Evolutionary conservation across 2,329 filamentous ascomycete species (phyloP), one percentile per base, ranked within the genome.

Genomic region (Hypoxylon sp.): DNA sequence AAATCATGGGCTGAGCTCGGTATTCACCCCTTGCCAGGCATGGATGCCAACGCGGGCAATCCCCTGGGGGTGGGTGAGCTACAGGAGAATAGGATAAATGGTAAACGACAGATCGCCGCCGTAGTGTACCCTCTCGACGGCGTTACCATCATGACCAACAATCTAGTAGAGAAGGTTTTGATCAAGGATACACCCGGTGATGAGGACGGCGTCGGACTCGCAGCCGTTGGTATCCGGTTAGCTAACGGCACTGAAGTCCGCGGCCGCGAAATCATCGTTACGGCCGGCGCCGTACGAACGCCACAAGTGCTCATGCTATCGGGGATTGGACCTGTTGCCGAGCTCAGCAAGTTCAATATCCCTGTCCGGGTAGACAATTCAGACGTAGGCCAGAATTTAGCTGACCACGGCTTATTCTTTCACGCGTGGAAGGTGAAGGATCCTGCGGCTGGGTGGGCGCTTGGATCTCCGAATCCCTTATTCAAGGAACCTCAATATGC

Each of bases 401-500:
- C 16, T 67, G 71, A 3, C 71, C 79, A 54, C 74, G 77, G 48
- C 58, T 72, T 72, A 54, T 72, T 51, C 67, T 73, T 63, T 43
- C 73, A 74, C 41, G 69, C 68, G 27, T 80, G 74, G 76, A 63
- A 74, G 25, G 23, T 81, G 3, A 72, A 74, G 29, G 68, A 79
- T 39, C 74, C 76, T 12, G 74, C 29, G 73, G 73, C 74, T 0
- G 79, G 79, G 1, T 74, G 71, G 68, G 56, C 61, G 2, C 64
- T 78, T 7, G 78, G 78, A 3, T 77, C 80, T 0, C 34, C 70
- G 1, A 81, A 79, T 37, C 74, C 78, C 2, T 54, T 77, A 7
- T 81, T 80, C 61, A 70, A 62, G 1, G 67, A 77, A 51, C 76
- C 78, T 0, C 77, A 80, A 19, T 82, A 81, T 63, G 56, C 68